phyloP scores from a whole-genome alignment of 305 asterid species.

The Fraxinus albicans region DNA sequence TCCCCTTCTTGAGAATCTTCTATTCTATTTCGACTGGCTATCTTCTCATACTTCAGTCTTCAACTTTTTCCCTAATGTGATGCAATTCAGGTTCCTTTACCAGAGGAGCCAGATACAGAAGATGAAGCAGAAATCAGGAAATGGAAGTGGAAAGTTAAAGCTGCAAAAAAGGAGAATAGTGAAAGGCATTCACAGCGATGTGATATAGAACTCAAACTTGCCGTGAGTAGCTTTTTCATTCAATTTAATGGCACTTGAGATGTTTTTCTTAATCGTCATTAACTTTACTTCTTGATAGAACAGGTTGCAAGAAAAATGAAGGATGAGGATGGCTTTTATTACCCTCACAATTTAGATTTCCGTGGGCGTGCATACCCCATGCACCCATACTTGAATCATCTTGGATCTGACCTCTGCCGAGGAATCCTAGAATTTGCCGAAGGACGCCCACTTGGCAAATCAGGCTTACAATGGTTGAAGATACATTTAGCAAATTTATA shows the following conservation, averaged over 20 bases:
- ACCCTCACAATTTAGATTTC: slow-evolving; percentile 96
- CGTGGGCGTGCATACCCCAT: slow-evolving; percentile 99
- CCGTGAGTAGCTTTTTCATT: slow-evolving; percentile 58
- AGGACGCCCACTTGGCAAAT: slow-evolving; percentile 90
- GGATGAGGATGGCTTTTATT: slow-evolving; percentile 92
- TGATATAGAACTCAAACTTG: slow-evolving; percentile 90
- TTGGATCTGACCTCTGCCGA: slow-evolving; percentile 93
- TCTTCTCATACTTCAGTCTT: slow-evolving; percentile 14
- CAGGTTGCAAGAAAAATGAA: slow-evolving; percentile 97
- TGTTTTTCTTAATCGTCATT: slow-evolving; percentile 15
- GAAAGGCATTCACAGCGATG: slow-evolving; percentile 96
- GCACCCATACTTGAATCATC: slow-evolving; percentile 97
- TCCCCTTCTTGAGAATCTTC: neutral
- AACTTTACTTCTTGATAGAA: slow-evolving; percentile 33
- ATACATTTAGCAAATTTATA: slow-evolving; percentile 82
- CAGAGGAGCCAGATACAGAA: slow-evolving; percentile 80
- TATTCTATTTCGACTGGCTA: neutral
- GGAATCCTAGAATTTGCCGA: slow-evolving; percentile 92
- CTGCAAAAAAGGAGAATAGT: slow-evolving; percentile 65
- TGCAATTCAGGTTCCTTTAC: slow-evolving; percentile 65
- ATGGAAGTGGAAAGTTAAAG: slow-evolving; percentile 89
- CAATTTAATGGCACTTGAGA: slow-evolving; percentile 8
- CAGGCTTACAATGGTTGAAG: slow-evolving; percentile 87
- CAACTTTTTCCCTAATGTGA: slow-evolving; percentile 10
- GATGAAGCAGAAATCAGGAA: slow-evolving; percentile 72